phyloP scores from a whole-genome alignment of 2,329 filamentous ascomycete genomes.

The Sporothrix mexicana region DNA sequence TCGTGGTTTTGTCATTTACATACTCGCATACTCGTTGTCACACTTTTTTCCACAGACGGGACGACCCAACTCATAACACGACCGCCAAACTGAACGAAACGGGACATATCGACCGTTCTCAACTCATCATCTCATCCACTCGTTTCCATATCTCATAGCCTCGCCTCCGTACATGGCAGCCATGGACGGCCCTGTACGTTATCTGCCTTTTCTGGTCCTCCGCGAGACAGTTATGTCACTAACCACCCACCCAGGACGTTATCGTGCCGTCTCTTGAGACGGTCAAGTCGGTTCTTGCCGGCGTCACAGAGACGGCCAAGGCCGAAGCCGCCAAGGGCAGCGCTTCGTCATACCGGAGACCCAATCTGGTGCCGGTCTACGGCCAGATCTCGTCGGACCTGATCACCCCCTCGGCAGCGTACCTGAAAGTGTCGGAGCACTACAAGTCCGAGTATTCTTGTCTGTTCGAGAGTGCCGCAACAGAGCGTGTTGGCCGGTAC shows the following conservation, averaged over 20 bases:
- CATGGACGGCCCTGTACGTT: constrained; percentile 36
- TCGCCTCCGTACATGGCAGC: constrained; percentile 27
- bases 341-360: constrained; percentile 33
- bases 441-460: constrained; percentile 75
- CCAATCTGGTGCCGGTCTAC: constrained; percentile 40
- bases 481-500: constrained; percentile 91
- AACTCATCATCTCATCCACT: not conserved
- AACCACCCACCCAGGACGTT: constrained; percentile 35
- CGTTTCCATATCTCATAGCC: not conserved
- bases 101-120: not conserved
- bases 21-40: not conserved
- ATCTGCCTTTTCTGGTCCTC: not conserved
- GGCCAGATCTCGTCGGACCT: constrained; percentile 69
- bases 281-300: constrained; percentile 37
- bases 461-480: constrained; percentile 90
- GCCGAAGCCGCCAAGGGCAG: constrained; percentile 33
- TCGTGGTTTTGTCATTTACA: not conserved
- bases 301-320: constrained; percentile 31
- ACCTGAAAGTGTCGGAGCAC: constrained; percentile 84
- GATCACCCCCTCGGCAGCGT: constrained; percentile 91
- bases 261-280: constrained; percentile 41
- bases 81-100: not conserved
- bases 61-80: not conserved
- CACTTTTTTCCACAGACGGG: not conserved
- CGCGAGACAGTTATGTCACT: not conserved